Evolutionary conservation across 495 filamentous ascomycete genomes (phyloP).

Genomic region (Neurospora sp.): DNA sequence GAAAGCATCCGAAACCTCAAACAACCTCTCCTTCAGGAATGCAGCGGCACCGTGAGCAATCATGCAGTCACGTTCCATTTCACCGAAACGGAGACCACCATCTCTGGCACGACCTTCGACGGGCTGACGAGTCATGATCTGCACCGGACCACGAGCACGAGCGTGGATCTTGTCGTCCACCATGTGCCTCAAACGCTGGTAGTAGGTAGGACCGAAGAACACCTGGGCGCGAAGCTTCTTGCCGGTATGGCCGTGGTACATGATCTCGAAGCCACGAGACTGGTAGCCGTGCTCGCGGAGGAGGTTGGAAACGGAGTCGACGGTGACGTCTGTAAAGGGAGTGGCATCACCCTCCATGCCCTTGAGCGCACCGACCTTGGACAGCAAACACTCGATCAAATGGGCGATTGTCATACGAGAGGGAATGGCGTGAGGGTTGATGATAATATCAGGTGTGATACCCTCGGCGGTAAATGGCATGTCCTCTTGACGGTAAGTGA

Average conservation of each 20-base stretch:
- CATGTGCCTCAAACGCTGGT: slow-evolving; percentile 98
- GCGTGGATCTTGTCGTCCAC: slow-evolving; percentile 99
- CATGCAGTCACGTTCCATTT: slow-evolving; percentile 99
- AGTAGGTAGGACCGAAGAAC: slow-evolving; percentile 97
- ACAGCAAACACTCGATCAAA: slow-evolving; percentile 96
- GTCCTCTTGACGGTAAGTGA: slow-evolving; percentile 93
- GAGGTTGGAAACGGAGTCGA: slow-evolving; percentile 81
- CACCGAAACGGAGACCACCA: slow-evolving; percentile 96
- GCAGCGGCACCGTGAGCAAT: slow-evolving; percentile 94
- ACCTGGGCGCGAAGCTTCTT: slow-evolving; percentile 86
- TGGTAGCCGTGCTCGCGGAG: slow-evolving; percentile 93
- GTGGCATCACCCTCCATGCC: slow-evolving; percentile 95
- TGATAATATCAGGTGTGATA: slow-evolving; percentile 88
- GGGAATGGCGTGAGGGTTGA: slow-evolving; percentile 98
- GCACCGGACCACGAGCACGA: slow-evolving; percentile 84
- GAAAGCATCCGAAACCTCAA: slow-evolving; percentile 97
- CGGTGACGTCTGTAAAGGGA: slow-evolving; percentile 95
- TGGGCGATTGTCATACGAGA: slow-evolving; percentile 99
- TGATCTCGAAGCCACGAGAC: slow-evolving; percentile 91
- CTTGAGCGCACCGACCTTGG: slow-evolving; percentile 83
- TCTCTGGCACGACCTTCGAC: slow-evolving; percentile 96
- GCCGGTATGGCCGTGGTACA: slow-evolving; percentile 98
- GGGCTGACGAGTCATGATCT: slow-evolving; percentile 96
- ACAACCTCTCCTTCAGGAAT: slow-evolving; percentile 94
- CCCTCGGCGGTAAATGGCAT: slow-evolving; percentile 97